phyloP scores from a whole-genome alignment of 441 rosid species.

The Erysimum cheiri region DNA sequence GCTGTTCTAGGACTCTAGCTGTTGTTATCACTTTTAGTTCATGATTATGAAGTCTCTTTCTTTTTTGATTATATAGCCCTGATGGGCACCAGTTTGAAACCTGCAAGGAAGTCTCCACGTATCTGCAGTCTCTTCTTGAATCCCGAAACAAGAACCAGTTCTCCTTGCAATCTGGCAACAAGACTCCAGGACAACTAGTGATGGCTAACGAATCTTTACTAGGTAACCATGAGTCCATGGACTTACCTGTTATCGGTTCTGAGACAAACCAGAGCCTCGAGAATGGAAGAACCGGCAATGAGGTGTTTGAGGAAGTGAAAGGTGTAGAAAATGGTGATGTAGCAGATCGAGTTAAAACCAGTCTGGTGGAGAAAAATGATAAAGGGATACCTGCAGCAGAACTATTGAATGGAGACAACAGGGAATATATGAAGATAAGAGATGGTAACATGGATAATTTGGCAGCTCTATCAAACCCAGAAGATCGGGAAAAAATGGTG shows the following conservation, averaged over 20 bases:
- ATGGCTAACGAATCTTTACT: slow-evolving; percentile 21
- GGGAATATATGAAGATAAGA: slow-evolving; percentile 15
- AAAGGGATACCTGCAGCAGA: background rate
- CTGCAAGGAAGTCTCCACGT: slow-evolving; percentile 59
- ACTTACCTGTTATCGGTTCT: slow-evolving; percentile 11
- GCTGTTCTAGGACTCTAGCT: slow-evolving; percentile 1
- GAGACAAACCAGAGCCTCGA: slow-evolving; percentile 2
- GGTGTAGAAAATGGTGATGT: slow-evolving; percentile 12
- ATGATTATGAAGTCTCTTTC: background rate
- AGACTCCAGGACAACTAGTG: slow-evolving; percentile 14
- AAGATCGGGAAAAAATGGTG: slow-evolving; percentile 48
- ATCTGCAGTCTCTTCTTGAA: slow-evolving; percentile 46
- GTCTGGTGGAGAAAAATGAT: slow-evolving; percentile 18
- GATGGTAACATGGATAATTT: slow-evolving; percentile 42
- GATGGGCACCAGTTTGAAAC: slow-evolving; percentile 59
- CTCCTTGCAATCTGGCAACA: slow-evolving; percentile 32
- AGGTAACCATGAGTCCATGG: slow-evolving; percentile 12
- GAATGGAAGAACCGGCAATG: background rate
- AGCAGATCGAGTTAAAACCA: slow-evolving; percentile 16
- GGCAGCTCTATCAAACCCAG: slow-evolving; percentile 33
- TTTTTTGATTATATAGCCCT: slow-evolving; percentile 48
- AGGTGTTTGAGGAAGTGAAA: slow-evolving; percentile 21
- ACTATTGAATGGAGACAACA: slow-evolving; percentile 18
- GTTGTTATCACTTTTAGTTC: slow-evolving; percentile 2
- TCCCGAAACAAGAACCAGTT: slow-evolving; percentile 42